phyloP scores from a whole-genome alignment of 495 filamentous ascomycete species.

The Aspergillus cavernicola region DNA sequence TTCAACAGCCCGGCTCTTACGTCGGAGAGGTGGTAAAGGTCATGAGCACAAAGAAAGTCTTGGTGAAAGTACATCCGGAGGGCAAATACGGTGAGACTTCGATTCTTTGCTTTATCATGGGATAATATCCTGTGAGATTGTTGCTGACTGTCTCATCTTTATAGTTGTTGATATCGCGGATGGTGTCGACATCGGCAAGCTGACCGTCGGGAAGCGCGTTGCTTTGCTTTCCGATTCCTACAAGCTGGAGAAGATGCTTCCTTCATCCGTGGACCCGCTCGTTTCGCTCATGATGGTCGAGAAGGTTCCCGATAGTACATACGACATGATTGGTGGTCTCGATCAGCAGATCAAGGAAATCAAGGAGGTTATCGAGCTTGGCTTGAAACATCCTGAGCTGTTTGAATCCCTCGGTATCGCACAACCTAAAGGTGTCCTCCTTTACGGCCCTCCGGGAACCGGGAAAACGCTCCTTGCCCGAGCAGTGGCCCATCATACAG shows the following conservation, averaged over 20 bases:
- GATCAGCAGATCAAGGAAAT: constrained; percentile 99
- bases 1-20: constrained; percentile 97
- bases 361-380: constrained; percentile 99
- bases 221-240: constrained; percentile 94
- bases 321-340: constrained; percentile 99
- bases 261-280: constrained; percentile 93
- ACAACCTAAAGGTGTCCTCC: constrained; percentile 93
- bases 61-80: constrained; percentile 98
- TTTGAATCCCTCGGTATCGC: constrained; percentile 99
- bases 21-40: constrained; percentile 99
- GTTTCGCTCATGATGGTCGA: constrained; percentile 99
- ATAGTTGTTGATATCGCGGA: constrained; percentile 96
- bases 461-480: constrained; percentile 95
- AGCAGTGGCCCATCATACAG: constrained; percentile 95
- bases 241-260: constrained; percentile 97
- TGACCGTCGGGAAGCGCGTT: constrained; percentile 96
- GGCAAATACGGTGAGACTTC: constrained; percentile 90
- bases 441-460: constrained; percentile 95
- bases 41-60: constrained; percentile 98
- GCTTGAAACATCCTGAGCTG: constrained; percentile 95
- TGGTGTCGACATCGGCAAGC: constrained; percentile 87
- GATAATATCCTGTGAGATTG: constrained; percentile 9
- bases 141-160: constrained; percentile 4
- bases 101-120: not conserved
- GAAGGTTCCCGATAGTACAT: constrained; percentile 98